These are phyloP conservation scores for Fusarium duplospermum DNA, from an alignment of 2,329 filamentous ascomycete genomes.

Conservation along the genomic window DNA sequence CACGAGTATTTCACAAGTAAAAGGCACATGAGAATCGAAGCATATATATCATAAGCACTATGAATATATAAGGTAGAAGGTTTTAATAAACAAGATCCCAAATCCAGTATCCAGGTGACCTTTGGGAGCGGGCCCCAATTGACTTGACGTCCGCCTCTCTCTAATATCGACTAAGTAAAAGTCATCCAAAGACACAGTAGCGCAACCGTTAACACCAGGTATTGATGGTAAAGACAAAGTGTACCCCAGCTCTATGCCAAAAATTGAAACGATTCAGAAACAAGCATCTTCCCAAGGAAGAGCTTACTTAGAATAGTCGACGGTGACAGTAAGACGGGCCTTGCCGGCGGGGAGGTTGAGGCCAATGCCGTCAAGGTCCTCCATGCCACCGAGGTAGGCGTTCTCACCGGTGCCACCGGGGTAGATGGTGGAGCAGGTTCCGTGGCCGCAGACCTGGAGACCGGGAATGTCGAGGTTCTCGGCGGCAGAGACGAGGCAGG, in stretches of 20 bases:
- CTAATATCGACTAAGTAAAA: neutral
- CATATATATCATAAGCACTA: constrained; percentile 41
- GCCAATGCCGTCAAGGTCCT: constrained; percentile 54
- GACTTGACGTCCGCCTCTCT: neutral
- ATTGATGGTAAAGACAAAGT: constrained; percentile 27
- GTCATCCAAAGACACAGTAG: constrained; percentile 23
- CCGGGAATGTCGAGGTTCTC: constrained; percentile 47
- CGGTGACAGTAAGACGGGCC: constrained; percentile 46
- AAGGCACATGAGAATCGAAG: constrained; percentile 30
- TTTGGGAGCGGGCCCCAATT: neutral
- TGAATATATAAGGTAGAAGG: constrained; percentile 37
- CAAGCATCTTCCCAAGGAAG: constrained; percentile 11
- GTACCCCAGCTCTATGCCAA: constrained; percentile 22
- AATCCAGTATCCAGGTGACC: constrained; percentile 31
- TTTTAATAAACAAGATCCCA: constrained; percentile 32
- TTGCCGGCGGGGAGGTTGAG: constrained; percentile 51
- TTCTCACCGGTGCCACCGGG: constrained; percentile 50
- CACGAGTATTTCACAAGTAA: neutral
- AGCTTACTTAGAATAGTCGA: constrained; percentile 44
- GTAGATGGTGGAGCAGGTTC: constrained; percentile 57
- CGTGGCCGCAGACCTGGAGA: constrained; percentile 53
- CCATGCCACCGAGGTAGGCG: constrained; percentile 53
- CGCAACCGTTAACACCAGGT: constrained; percentile 41
- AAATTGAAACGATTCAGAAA: constrained; percentile 19
- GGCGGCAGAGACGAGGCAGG: constrained; percentile 58